Conservation (phyloP, 495 filamentous ascomycete species). For the Aspergillus sclerotioniger region DNA sequence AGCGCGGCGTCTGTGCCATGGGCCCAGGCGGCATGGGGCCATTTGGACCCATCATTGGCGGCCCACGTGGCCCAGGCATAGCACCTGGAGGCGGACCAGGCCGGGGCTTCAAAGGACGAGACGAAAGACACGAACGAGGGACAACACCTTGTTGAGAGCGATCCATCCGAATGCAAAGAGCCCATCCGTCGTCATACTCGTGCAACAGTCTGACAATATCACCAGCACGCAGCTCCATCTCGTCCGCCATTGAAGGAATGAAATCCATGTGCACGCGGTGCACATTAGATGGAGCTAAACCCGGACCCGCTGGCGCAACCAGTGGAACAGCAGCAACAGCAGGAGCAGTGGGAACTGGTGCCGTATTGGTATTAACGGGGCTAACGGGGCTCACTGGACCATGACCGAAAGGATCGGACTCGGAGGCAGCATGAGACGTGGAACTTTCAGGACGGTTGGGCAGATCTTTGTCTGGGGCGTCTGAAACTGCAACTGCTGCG, state of each 20-base stretch:
- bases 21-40: slow-evolving; percentile 44
- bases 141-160: slow-evolving; percentile 89
- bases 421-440: slow-evolving; percentile 23
- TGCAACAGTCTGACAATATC: slow-evolving; percentile 84
- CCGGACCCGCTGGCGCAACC: slow-evolving; percentile 37
- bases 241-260: slow-evolving; percentile 87
- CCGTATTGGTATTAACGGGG: slow-evolving; percentile 27
- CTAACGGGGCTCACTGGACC: slow-evolving; percentile 22
- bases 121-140: slow-evolving; percentile 89
- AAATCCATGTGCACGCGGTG: slow-evolving; percentile 96
- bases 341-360: slow-evolving; percentile 35
- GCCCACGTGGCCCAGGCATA: slow-evolving; percentile 47
- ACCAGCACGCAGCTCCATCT: slow-evolving; percentile 75
- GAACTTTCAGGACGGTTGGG: slow-evolving; percentile 21
- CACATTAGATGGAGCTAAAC: slow-evolving; percentile 51
- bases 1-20: slow-evolving; percentile 28
- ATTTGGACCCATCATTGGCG: slow-evolving; percentile 51
- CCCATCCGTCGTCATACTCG: slow-evolving; percentile 99
- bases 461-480: slow-evolving; percentile 37
- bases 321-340: slow-evolving; percentile 30
- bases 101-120: slow-evolving; percentile 87
- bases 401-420: slow-evolving; percentile 12
- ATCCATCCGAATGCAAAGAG: slow-evolving; percentile 88
- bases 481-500: slow-evolving; percentile 33
- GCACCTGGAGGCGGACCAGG: slow-evolving; percentile 51